These are phyloP conservation scores for Moricandia arvensis DNA, from an alignment of 345 rosid genomes.

Conservation along the genomic window DNA sequence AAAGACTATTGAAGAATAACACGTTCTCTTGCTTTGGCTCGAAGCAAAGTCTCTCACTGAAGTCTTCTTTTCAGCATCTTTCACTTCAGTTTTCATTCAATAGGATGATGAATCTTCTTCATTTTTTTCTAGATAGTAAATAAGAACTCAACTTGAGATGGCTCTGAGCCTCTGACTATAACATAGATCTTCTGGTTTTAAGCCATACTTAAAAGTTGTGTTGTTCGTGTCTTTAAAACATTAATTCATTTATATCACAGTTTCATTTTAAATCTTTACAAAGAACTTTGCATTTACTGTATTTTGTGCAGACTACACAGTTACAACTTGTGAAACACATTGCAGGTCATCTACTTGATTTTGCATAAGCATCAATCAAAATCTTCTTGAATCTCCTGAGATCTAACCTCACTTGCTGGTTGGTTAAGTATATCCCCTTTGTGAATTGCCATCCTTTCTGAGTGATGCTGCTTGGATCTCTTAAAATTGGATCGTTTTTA, in stretches of 20 bases:
- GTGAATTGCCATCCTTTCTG: slow-evolving; percentile 80
- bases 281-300: slow-evolving; percentile 1
- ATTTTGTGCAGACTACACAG: slow-evolving; percentile 28
- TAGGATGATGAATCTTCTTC: background rate
- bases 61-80: slow-evolving; percentile 10
- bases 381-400: slow-evolving; percentile 57
- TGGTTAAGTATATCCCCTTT: slow-evolving; percentile 59
- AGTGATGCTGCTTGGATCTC: slow-evolving; percentile 56
- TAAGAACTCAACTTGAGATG: slow-evolving; percentile 29
- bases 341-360: slow-evolving; percentile 33
- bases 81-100: slow-evolving; percentile 2
- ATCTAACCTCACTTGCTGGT: slow-evolving; percentile 60
- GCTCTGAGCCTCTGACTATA: slow-evolving; percentile 28
- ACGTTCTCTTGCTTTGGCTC: slow-evolving; percentile 47
- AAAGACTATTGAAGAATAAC: slow-evolving; percentile 16
- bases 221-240: slow-evolving; percentile 11
- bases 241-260: slow-evolving; percentile 25
- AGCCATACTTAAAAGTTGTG: slow-evolving; percentile 20
- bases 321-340: background rate
- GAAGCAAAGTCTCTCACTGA: slow-evolving; percentile 39
- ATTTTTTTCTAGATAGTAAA: slow-evolving; percentile 16
- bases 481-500: slow-evolving; percentile 57
- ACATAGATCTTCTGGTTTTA: slow-evolving; percentile 12
- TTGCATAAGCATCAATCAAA: slow-evolving; percentile 47
- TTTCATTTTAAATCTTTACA: slow-evolving; percentile 29